Evolutionary conservation across 2,329 filamentous ascomycete genomes (phyloP).

Genomic region (Fusarium sp.): DNA sequence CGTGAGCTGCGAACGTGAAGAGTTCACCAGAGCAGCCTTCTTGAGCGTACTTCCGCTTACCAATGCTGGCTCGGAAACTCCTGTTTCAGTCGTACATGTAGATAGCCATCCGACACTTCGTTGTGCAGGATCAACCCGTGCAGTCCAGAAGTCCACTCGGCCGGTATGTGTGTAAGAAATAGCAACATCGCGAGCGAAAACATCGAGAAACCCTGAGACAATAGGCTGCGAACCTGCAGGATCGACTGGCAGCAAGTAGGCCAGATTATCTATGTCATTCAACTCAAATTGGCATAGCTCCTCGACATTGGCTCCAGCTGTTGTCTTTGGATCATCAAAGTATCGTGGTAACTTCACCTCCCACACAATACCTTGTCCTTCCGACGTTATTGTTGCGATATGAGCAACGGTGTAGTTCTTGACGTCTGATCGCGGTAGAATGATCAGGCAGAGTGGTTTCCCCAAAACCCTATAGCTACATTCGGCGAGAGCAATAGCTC

Average conservation of each 20-base stretch:
- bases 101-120: slow-evolving; percentile 81
- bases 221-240: slow-evolving; percentile 81
- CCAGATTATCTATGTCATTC: slow-evolving; percentile 68
- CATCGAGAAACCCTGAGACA: slow-evolving; percentile 83
- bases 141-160: slow-evolving; percentile 86
- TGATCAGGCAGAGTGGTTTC: slow-evolving; percentile 83
- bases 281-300: slow-evolving; percentile 81
- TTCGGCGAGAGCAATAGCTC: slow-evolving; percentile 67
- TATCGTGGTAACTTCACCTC: slow-evolving; percentile 74
- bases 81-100: slow-evolving; percentile 85
- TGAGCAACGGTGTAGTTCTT: slow-evolving; percentile 72
- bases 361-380: slow-evolving; percentile 85
- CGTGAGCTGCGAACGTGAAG: slow-evolving; percentile 78
- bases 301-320: slow-evolving; percentile 57
- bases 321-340: slow-evolving; percentile 47
- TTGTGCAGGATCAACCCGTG: slow-evolving; percentile 73
- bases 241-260: slow-evolving; percentile 84
- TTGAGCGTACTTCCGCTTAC: slow-evolving; percentile 89
- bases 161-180: slow-evolving; percentile 85
- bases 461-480: slow-evolving; percentile 70
- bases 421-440: slow-evolving; percentile 74
- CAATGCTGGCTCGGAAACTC: slow-evolving; percentile 77
- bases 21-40: slow-evolving; percentile 86
- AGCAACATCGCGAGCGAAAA: slow-evolving; percentile 87
- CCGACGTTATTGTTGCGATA: slow-evolving; percentile 85